Evolutionary conservation across 2,329 filamentous ascomycete genomes (phyloP), one percentile per base, ranked within the genome.

Genomic region (Penicillium paneum): DNA sequence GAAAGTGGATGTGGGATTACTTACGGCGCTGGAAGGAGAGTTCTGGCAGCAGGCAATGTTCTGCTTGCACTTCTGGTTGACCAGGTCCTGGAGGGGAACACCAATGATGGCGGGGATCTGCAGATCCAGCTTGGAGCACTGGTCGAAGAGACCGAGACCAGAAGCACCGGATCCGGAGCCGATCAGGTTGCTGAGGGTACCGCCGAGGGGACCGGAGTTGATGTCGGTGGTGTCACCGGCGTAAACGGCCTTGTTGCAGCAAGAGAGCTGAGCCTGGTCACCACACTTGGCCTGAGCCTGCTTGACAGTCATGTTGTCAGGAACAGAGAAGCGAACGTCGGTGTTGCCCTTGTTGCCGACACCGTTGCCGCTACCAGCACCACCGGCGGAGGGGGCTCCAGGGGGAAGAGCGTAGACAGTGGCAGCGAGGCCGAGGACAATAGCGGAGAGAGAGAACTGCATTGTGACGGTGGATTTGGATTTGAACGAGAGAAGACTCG

Each of bases 31-130:
- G 62, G 65, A 63, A 26, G 64, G 61, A 50, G 68, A 68, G 61
- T 68, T 65, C 71, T 73, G 70, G 69, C 71, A 73, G 56, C 71
- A 73, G 49, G 71, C 69, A 62, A 73, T 72, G 69, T 73, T 73
- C 64, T 71, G 67, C 68, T 73, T 67, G 71, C 71, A 73, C 62
- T 72, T 61, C 67, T 68, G 60, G 69, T 70, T 72, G 67, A 72
- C 49, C 32, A 73, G 52, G 24, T 73, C 71, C 62, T 67, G 61
- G 48, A 69, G 15, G 49, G 57, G 54, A 40, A 72, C 45, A 52
- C 54, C 68, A 50, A 73, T 60, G 52, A 55, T 42, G 31, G 72
- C 48, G 56, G 59, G 48, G 57, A 68, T 42, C 52, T 64, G 56
- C 48, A 73, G 31, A 39, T 65, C 61, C 38, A 75, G 66, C 67